Base-by-base conservation (phyloP, 2,329 filamentous ascomycete species). In the Torrubiella hemipterigena region DNA sequence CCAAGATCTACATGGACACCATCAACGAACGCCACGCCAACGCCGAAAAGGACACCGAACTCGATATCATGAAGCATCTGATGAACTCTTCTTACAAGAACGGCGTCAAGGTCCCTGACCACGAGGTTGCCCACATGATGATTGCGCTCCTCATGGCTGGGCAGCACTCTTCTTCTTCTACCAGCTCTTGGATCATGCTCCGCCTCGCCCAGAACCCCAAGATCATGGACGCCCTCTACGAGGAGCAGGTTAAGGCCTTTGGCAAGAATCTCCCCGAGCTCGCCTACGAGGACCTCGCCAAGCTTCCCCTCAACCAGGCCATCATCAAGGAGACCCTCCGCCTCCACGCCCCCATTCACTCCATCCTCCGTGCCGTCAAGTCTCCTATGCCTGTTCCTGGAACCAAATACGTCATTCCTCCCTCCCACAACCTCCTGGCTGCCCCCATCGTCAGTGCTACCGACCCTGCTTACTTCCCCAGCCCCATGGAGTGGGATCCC, bases 241-340 rank as follows among this genome's bases (percentile, higher is more conserved):
- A 80, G 44, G 89, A 96, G 59, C 89, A 95, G 56, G 63, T 81
- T 43, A 56, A 69, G 33, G 69, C 69, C 34, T 68, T 94, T 11
- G 87, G 86, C 19, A 58, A 73, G 16, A 76, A 87, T 48, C 70
- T 91, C 28, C 82, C 81, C 13, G 66, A 75, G 11, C 68, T 94
- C 28, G 73, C 68, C 29, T 89, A 81, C 51, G 87, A 93, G 42
- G 71, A 80, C 42, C 69, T 95, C 12, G 66, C 77, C 43, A 80
- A 79, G 55, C 70, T 95, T 20, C 75, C 84, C 29, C 73, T 95
- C 14, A 83, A 93, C 63, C 69, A 78, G 45, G 80, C 84, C 46
- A 77, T 93, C 41, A 71, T 95, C 59, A 91, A 89, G 63, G 87
- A 95, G 60, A 93, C 87, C 3, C 77, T 95, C 23, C 81, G 87